These are phyloP conservation scores for Penicillium turbatum DNA, from an alignment of 495 filamentous ascomycete genomes.

Conservation along the genomic window DNA sequence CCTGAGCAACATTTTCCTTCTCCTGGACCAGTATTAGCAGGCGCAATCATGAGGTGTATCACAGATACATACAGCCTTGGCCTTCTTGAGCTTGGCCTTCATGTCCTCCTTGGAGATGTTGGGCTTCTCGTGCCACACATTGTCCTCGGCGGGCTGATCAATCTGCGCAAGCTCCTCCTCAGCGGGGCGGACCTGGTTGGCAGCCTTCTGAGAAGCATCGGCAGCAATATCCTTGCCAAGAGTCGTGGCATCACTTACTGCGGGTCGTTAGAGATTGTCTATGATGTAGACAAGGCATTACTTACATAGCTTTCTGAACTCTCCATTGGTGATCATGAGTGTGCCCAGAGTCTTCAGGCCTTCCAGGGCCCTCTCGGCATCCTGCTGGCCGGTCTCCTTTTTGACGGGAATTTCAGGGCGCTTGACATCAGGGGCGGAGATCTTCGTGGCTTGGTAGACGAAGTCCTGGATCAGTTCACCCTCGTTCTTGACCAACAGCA, in stretches of 20 bases:
- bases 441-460: conserved; percentile 83
- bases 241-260: conserved; percentile 81
- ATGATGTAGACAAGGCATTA: conserved; percentile 12
- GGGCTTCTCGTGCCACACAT: conserved; percentile 90
- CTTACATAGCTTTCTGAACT: conserved; percentile 90
- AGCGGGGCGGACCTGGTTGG: conserved; percentile 68
- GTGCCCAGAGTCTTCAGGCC: conserved; percentile 87
- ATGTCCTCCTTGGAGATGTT: conserved; percentile 67
- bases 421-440: conserved; percentile 54
- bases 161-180: conserved; percentile 74
- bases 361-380: conserved; percentile 74
- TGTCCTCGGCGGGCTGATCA: conserved; percentile 78
- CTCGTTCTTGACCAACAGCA: conserved; percentile 93
- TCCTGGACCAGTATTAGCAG: conserved; percentile 19
- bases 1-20: conserved; percentile 13
- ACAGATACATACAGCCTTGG: conserved; percentile 48
- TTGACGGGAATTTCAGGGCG: conserved; percentile 62
- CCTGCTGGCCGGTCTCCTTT: conserved; percentile 71
- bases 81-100: conserved; percentile 62
- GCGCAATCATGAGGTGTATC: background rate
- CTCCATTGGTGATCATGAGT: conserved; percentile 89
- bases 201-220: conserved; percentile 82
- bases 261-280: conserved; percentile 21
- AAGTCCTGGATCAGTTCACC: conserved; percentile 94
- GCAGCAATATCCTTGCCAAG: conserved; percentile 85